Conservation (phyloP, 306 rosid species). For the Rosa lucieae region DNA sequence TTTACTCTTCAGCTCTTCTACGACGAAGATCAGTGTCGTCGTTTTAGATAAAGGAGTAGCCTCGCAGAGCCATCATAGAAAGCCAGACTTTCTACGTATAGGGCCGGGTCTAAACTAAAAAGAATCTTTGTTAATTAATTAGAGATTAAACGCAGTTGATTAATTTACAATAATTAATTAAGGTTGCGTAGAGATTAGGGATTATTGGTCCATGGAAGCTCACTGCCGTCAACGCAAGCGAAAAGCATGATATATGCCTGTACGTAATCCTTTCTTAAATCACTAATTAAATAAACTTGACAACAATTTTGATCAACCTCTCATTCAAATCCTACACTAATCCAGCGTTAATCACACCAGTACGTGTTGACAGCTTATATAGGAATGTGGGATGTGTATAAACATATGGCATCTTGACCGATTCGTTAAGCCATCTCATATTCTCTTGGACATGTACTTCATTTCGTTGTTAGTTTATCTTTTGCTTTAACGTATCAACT, state of each 20-base stretch:
- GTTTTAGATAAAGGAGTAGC: no score
- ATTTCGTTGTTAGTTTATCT: no score
- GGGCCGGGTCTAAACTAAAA: no score
- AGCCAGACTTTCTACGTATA: no score
- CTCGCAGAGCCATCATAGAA: no score
- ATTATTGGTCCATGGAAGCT: not conserved
- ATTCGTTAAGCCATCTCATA: not conserved
- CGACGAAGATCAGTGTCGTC: no score
- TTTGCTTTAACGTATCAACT: no score
- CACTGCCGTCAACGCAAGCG: not conserved
- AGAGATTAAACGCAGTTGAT: no score
- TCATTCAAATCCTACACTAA: not conserved
- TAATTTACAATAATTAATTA: no score
- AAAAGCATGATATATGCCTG: not conserved
- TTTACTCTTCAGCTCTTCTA: no score
- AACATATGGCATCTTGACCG: not conserved
- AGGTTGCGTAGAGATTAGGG: no score
- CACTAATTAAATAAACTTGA: not conserved
- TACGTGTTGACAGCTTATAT: not conserved
- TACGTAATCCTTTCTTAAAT: not conserved
- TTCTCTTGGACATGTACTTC: not conserved
- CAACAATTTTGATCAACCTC: not conserved
- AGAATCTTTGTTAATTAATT: no score
- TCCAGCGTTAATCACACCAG: not conserved
- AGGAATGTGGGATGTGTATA: not conserved